Percentiles rank a stretch among this genome's conserved stretches.
These are phyloP conservation scores for Citropsis articulata DNA, from an alignment of 345 rosid species.

Conservation along the genomic window DNA sequence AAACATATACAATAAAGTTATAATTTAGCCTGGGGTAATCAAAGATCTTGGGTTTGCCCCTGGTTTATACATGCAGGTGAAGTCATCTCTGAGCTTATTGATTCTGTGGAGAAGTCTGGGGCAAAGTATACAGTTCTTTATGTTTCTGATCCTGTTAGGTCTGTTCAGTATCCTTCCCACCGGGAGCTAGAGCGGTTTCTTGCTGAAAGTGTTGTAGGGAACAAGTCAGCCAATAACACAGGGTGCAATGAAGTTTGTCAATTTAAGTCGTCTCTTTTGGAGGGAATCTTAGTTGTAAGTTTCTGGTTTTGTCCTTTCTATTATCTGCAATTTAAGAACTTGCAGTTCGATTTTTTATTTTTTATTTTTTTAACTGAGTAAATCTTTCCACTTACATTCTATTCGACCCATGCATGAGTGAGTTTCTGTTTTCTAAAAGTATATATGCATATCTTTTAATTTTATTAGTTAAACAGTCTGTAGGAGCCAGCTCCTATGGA, in stretches of 20 bases:
- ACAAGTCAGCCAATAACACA: conserved; percentile 36
- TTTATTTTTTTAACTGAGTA: too few relatives aligned
- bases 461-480: not conserved
- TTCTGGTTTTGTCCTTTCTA: conserved; percentile 12
- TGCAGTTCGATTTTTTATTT: not conserved
- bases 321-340: not conserved
- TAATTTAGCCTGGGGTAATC: too few relatives aligned
- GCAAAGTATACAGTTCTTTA: conserved; percentile 72
- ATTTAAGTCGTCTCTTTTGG: conserved; percentile 82
- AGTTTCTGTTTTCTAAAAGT: not conserved
- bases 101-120: conserved; percentile 62
- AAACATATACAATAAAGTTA: too few relatives aligned
- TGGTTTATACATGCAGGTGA: conserved; percentile 44
- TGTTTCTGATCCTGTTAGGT: conserved; percentile 66
- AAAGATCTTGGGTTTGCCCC: too few relatives aligned
- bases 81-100: conserved; percentile 60
- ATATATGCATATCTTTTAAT: not conserved
- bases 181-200: conserved; percentile 75
- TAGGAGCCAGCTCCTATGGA: not conserved
- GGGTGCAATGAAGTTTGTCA: conserved; percentile 80
- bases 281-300: conserved; percentile 88
- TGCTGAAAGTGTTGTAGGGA: conserved; percentile 54
- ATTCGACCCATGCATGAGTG: not conserved
- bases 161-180: conserved; percentile 53
- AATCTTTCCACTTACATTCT: not conserved